phyloP scores from a whole-genome alignment of 495 filamentous ascomycete genomes.

The Gamarada debralockiae region DNA sequence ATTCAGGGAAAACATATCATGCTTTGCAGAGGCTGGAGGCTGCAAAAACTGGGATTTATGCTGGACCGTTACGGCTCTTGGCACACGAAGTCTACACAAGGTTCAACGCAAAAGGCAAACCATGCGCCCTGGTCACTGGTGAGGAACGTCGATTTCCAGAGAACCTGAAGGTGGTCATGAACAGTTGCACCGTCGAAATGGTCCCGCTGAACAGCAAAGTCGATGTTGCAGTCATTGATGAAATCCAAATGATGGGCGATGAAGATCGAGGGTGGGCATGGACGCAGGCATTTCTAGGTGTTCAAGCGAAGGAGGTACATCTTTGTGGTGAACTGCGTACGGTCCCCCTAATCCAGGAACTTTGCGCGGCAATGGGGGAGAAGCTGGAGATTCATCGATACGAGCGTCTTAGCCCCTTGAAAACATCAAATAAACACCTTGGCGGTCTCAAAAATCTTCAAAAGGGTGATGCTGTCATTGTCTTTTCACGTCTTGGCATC shows the following conservation, averaged over 20 bases:
- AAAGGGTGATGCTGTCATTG: slow-evolving; percentile 88
- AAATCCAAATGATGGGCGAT: slow-evolving; percentile 96
- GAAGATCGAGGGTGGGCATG: slow-evolving; percentile 87
- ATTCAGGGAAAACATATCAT: slow-evolving; percentile 97
- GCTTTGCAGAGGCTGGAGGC: slow-evolving; percentile 83
- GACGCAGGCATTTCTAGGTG: slow-evolving; percentile 87
- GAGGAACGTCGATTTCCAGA: slow-evolving; percentile 70
- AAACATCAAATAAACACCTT: slow-evolving; percentile 54
- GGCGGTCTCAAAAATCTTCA: slow-evolving; percentile 61
- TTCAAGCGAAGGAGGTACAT: slow-evolving; percentile 84
- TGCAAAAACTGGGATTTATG: slow-evolving; percentile 76
- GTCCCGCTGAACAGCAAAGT: slow-evolving; percentile 62
- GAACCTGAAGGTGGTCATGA: slow-evolving; percentile 47
- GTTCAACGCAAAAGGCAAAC: slow-evolving; percentile 68
- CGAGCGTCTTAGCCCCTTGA: slow-evolving; percentile 73
- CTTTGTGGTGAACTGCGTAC: slow-evolving; percentile 87
- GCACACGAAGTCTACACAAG: slow-evolving; percentile 91
- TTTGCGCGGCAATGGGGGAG: slow-evolving; percentile 82
- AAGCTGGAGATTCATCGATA: slow-evolving; percentile 77
- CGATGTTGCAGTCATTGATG: slow-evolving; percentile 94
- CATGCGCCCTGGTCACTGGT: slow-evolving; percentile 81
- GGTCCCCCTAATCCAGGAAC: slow-evolving; percentile 71
- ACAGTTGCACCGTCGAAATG: slow-evolving; percentile 97
- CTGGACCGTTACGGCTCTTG: slow-evolving; percentile 84
- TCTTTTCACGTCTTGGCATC: slow-evolving; percentile 77